Evolutionary conservation across 805 yeast genomes (phyloP), one percentile per base, ranked within the genome.

Genomic region (Lachancea mirantina): DNA sequence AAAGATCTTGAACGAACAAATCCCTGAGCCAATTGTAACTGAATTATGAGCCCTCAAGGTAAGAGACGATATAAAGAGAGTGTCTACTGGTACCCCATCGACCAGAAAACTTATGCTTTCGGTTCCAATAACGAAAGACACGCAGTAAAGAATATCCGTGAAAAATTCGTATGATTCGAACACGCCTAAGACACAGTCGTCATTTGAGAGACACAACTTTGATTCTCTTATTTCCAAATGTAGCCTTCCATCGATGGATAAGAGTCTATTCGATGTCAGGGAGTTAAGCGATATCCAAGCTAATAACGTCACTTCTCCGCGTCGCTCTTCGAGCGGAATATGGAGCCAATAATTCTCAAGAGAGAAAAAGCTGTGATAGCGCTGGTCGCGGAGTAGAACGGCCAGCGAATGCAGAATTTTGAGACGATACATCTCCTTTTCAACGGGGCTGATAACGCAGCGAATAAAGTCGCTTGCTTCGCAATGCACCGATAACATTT

Each of bases 21-120:
- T 54, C 39, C 58, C 54, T 2, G 61, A 50, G 6, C 61, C 64
- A 18, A 62, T 10, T 22, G 48, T 55, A n/a, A 61, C 10, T 5
- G 20, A 25, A 4, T 41, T 29, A 10, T 41, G 32, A 14, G 38
- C 35, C 3, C 41, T 38, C 2, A 39, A 24, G 0, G 42, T 16
- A 4, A 36, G 39, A 14, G 40, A 41, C 14, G 47, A 41, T 9
- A 54, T 21, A 4, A 47, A 22, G 8, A 56, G 34, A 8, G 35
- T 41, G 26, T 46, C 49, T 3, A 53, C 31, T 4, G 36, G 32
- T 18, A 29, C 26, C 0, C 55, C 56, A 30, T 55, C 45, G 4
- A 53, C 50, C 30, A 30, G 50, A 2, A 56, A 32, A 4, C 45
- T 19, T 19, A 49, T 35, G 5, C 29, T 29, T 16, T 36, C 31